Evolutionary conservation across 495 filamentous ascomycete species (phyloP), one percentile per base, ranked within the genome.

Genomic region (Daldinia loculata): DNA sequence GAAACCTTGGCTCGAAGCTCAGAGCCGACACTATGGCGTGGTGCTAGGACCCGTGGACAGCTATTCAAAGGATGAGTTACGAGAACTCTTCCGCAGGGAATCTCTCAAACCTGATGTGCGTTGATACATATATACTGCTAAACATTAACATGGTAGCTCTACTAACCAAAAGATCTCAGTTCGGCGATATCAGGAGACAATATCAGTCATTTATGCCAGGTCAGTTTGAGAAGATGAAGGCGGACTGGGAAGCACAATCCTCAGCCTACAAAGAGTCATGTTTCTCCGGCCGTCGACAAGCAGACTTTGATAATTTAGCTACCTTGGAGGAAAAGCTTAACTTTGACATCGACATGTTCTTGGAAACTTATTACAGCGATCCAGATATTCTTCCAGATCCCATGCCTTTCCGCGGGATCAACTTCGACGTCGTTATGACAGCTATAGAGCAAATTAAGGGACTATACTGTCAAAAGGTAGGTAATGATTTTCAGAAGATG

Each of bases 321-420:
- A 66, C 63, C 8, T 50, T 66, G n/a, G 63, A 66, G 56, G 63
- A 66, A 24, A 66, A 66, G 45, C 56, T 66, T 14, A 66, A 66
- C 12, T 66, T 66, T 45, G 63, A 66, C 45, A 15, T 66, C 45
- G 56, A 60, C 9, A 60, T 66, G 63, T 66, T 66, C 45, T 24
- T 66, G 41, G 56, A 59, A 30, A 53, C 56, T 9, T 66, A 66
- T 45, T 59, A 60, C 15, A 60, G 56, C 8, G 14, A 39, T 15
- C 43, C 30, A 30, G 55, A 41, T 9, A 60, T 34, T 8, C 43
- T 66, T 24, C 63, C 63, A 29, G 6, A 22, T 19, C 63, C 63
- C 8, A 60, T 60, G 43, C 56, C 56, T 6, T 66, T 66, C 24
- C 63, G 63, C 15, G 63, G 63, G 12, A 53, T 66, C 34, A 55